phyloP scores from a whole-genome alignment of 1,139 yeast species.

The Kodamaea sp. region DNA sequence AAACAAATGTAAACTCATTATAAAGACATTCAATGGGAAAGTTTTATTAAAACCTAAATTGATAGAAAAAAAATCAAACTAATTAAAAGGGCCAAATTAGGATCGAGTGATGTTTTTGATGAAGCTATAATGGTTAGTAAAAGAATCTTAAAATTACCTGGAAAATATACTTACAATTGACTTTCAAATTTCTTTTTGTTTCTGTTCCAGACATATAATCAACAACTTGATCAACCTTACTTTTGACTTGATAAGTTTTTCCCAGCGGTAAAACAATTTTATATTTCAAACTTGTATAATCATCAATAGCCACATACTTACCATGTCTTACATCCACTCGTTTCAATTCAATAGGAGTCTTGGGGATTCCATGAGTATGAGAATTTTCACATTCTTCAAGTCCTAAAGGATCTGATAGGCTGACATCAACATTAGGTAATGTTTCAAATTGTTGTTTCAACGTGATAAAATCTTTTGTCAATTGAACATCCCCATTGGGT shows the following conservation, averaged over 20 bases:
- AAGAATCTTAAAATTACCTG: neutral
- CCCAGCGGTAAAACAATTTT: slow-evolving; percentile 40
- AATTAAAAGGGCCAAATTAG: slow-evolving; percentile 15
- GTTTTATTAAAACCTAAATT: neutral
- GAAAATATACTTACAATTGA: slow-evolving; percentile 17
- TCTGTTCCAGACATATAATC: slow-evolving; percentile 21
- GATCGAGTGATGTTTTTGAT: slow-evolving; percentile 12
- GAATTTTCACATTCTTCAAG: too few relatives aligned
- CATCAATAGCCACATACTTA: slow-evolving; percentile 36
- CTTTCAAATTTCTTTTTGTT: slow-evolving; percentile 3
- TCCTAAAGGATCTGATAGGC: too few relatives aligned
- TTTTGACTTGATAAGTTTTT: slow-evolving; percentile 17
- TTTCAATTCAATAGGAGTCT: too few relatives aligned
- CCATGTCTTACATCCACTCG: slow-evolving; percentile 51
- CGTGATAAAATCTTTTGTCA: slow-evolving; percentile 52
- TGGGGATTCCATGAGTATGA: too few relatives aligned
- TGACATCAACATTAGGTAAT: slow-evolving; percentile 18
- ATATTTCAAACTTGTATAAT: slow-evolving; percentile 35
- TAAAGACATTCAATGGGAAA: slow-evolving; percentile 3
- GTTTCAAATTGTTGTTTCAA: slow-evolving; percentile 48
- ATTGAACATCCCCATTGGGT: slow-evolving; percentile 53
- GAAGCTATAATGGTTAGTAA: neutral
- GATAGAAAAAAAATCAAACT: neutral
- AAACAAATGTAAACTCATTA: slow-evolving; percentile 1
- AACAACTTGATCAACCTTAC: slow-evolving; percentile 18